Conservation (phyloP, 352 stramenopile genomes). For the Globisporangium barbulae region DNA sequence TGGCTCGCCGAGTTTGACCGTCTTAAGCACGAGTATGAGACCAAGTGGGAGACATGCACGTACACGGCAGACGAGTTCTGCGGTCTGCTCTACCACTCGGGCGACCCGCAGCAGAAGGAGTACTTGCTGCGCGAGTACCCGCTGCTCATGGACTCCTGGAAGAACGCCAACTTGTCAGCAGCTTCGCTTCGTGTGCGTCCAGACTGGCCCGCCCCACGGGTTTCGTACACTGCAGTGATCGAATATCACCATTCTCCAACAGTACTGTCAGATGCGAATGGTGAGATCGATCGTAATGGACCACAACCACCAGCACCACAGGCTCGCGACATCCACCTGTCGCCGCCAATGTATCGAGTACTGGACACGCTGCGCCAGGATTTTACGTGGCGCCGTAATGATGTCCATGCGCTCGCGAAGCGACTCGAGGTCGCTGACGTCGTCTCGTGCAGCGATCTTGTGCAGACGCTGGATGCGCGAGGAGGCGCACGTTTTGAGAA, state of each 20-base stretch:
- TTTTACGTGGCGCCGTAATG: slow-evolving; percentile 40
- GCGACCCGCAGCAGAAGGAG: slow-evolving; percentile 41
- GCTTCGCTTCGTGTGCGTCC: slow-evolving; percentile 25
- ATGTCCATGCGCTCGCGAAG: slow-evolving; percentile 31
- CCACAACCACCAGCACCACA: not conserved
- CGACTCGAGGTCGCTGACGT: slow-evolving; percentile 37
- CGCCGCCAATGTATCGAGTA: slow-evolving; percentile 22
- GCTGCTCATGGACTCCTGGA: slow-evolving; percentile 58
- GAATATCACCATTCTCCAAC: slow-evolving; percentile 12
- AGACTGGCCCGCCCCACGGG: slow-evolving; percentile 35
- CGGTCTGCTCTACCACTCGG: slow-evolving; percentile 50
- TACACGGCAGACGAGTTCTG: slow-evolving; percentile 70
- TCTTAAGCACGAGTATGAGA: slow-evolving; percentile 38
- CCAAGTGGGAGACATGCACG: slow-evolving; percentile 65
- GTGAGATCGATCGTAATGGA: not conserved
- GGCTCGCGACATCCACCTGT: slow-evolving; percentile 22
- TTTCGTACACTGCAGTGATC: slow-evolving; percentile 19
- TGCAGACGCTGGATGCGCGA: slow-evolving; percentile 24
- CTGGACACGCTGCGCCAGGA: slow-evolving; percentile 33
- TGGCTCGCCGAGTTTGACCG: slow-evolving; percentile 60
- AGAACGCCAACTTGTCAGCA: slow-evolving; percentile 19
- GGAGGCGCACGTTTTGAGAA: slow-evolving; percentile 43
- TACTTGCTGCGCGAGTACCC: slow-evolving; percentile 48
- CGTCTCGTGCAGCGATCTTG: slow-evolving; percentile 39
- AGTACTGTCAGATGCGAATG: not conserved